Evolutionary conservation across 345 rosid genomes (phyloP), one percentile per base, ranked within the genome.

Genomic region (Atalantia buxifolia): DNA sequence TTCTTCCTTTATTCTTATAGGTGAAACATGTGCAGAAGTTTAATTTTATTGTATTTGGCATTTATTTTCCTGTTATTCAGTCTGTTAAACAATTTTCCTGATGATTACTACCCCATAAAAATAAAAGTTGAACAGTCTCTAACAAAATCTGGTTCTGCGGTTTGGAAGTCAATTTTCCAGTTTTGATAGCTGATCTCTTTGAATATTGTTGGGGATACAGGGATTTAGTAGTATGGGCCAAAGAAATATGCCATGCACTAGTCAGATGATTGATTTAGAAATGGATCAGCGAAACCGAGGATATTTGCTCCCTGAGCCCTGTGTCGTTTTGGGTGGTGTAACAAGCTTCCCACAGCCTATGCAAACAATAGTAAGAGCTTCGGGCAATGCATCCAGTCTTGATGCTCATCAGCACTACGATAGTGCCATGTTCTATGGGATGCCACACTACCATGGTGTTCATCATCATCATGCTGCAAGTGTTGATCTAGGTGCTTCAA

Each of bases 181-280:
- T 6, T 68, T 50, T 73, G 76, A 82, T 61, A 50, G 56, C 40
- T 79, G 22, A 2, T 67, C 14, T 77, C 45, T 55, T 16, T 78
- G 45, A 74, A 57, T 81, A 27, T 79, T 56, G 30, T 50, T 65
- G 65, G 53, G 68, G 55, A 78, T 40, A 57, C 81, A 83, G 85
- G 88, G 81, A 14, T 64, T 50, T 78, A 77, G 78, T 77, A 81
- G 59, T 59, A 91, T 91, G 97, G 89, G 89, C 72, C 88, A 85
- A 64, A 86, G 93, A 83, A 84, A 84, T 79, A 74, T 83, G 82
- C 75, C 66, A 71, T 86, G 86, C 80, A 63, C 79, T 57, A 84
- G 80, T 78, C 92, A 80, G 70, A 79, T 82, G 81, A 79, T 76
- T 77, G 91, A 89, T 84, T 74, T 78, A 76, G 93, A 87, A 85